Conservation (phyloP, 306 rosid genomes). For the Citrullus amarus region DNA sequence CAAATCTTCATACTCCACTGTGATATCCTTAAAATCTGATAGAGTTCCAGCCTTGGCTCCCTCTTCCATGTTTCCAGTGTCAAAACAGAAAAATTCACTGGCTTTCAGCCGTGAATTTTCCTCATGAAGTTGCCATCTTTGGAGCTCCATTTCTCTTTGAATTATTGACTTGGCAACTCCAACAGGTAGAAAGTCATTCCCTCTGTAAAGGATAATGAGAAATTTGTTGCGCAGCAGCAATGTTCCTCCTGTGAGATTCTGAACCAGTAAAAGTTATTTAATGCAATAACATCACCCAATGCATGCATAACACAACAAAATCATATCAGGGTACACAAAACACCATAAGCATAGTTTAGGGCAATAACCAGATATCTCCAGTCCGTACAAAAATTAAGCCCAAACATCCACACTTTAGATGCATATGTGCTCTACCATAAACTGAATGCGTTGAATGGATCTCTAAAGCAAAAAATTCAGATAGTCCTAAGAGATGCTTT, state of each 20-base stretch:
- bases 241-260: constrained; percentile 77
- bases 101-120: constrained; percentile 53
- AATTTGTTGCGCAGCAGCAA: constrained; percentile 69
- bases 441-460: background rate
- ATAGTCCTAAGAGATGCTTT: background rate
- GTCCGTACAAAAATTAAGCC: background rate
- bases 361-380: background rate
- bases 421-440: background rate
- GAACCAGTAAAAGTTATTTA: constrained; percentile 19
- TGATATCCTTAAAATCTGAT: constrained; percentile 47
- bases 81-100: constrained; percentile 24
- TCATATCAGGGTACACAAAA: background rate
- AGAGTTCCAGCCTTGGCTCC: constrained; percentile 49
- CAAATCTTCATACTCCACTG: constrained; percentile 19
- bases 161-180: constrained; percentile 38
- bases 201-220: constrained; percentile 58
- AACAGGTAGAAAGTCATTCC: constrained; percentile 73
- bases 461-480: background rate
- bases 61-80: constrained; percentile 25
- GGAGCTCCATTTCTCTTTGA: constrained; percentile 56
- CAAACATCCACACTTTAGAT: background rate
- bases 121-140: constrained; percentile 41
- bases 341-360: background rate
- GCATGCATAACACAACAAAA: background rate
- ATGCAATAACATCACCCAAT: background rate